A percentile compares a stretch with the other conserved stretches of the same genome.
phyloP scores from a whole-genome alignment of 2,329 filamentous ascomycete genomes.

The Botryotinia narcissicola region DNA sequence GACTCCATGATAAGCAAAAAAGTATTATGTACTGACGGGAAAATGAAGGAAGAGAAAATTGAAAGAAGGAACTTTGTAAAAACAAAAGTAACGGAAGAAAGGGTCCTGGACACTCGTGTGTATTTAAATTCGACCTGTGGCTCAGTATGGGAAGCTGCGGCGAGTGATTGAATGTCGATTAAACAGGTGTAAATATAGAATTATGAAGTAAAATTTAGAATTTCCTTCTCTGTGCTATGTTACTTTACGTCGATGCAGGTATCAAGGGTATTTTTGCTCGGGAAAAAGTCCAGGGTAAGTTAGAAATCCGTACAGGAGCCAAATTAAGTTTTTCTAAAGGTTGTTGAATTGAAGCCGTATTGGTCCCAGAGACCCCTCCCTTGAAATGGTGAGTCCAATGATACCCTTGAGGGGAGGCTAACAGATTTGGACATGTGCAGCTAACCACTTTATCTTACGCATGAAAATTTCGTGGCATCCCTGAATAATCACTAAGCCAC shows the following conservation, averaged over 20 bases:
- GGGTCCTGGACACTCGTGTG: not conserved
- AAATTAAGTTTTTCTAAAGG: not conserved
- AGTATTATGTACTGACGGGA: not conserved
- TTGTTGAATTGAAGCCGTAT: not conserved
- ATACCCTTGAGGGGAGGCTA: not conserved
- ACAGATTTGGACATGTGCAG: not conserved
- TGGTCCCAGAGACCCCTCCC: conserved; percentile 1
- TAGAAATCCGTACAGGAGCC: not conserved
- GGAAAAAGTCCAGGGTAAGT: not conserved
- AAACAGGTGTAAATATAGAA: not conserved
- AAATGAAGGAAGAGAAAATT: not conserved
- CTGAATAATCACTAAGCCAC: not conserved
- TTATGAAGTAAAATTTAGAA: conserved; percentile 3
- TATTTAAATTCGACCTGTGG: conserved; percentile 5
- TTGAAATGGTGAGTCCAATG: not conserved
- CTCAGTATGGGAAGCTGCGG: not conserved
- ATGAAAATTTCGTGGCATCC: conserved; percentile 7
- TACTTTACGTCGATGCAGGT: conserved; percentile 14
- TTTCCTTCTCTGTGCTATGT: conserved; percentile 12
- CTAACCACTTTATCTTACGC: not conserved
- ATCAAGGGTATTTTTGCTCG: conserved; percentile 1
- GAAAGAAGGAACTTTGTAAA: not conserved
- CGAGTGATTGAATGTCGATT: not conserved
- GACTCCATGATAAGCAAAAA: conserved; percentile 14
- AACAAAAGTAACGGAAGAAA: not conserved